Conservation (phyloP, 192 early-diverging fungal species). For the Coemansia sp. region DNA sequence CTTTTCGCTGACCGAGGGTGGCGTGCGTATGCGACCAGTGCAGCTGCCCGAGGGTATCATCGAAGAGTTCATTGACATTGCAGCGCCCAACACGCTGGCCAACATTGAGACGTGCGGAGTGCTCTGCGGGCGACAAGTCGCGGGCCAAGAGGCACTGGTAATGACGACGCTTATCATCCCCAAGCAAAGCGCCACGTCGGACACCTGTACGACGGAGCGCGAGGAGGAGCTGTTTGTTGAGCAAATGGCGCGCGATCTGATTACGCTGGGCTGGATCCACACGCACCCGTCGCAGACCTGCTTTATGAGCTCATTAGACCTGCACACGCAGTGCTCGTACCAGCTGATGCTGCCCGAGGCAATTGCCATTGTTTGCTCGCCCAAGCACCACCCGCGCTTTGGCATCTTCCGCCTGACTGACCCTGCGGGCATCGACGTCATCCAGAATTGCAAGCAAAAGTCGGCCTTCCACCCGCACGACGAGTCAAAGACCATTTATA, state of each 20-base stretch:
- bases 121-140: slow-evolving; percentile 74
- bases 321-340: slow-evolving; percentile 92
- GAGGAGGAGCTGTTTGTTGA: slow-evolving; percentile 86
- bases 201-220: slow-evolving; percentile 80
- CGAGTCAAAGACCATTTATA: slow-evolving; percentile 42
- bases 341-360: slow-evolving; percentile 92
- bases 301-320: slow-evolving; percentile 90
- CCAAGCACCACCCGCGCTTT: slow-evolving; percentile 68
- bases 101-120: slow-evolving; percentile 93
- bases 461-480: slow-evolving; percentile 83
- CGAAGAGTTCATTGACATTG: slow-evolving; percentile 73
- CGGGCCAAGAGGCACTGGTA: slow-evolving; percentile 32
- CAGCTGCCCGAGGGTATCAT: slow-evolving; percentile 69
- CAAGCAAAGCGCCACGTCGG: slow-evolving; percentile 87
- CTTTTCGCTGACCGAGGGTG: slow-evolving; percentile 59
- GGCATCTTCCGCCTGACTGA: slow-evolving; percentile 90
- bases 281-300: slow-evolving; percentile 95
- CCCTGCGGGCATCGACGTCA: slow-evolving; percentile 79
- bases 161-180: slow-evolving; percentile 85
- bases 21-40: slow-evolving; percentile 68
- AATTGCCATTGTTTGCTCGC: slow-evolving; percentile 89
- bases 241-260: slow-evolving; percentile 72
- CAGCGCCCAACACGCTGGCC: slow-evolving; percentile 68
- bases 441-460: slow-evolving; percentile 71
- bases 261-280: slow-evolving; percentile 92